Conservation (phyloP, 805 yeast genomes). For the Wickerhamiella cacticola region DNA sequence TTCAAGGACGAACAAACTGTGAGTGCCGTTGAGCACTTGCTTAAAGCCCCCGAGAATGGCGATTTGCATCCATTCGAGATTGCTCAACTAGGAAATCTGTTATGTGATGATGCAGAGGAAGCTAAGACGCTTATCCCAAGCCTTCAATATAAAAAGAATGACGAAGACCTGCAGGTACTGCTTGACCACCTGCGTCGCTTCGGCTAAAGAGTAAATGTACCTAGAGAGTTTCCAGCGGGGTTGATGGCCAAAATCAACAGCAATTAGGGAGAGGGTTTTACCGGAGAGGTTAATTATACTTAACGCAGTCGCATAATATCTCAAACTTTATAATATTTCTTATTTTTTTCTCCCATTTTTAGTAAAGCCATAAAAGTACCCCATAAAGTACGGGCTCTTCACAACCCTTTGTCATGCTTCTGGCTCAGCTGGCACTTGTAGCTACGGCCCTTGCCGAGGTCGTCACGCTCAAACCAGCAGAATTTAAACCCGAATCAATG, state of each 20-base stretch:
- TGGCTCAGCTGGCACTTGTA: background rate
- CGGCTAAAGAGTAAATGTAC: slow-evolving; percentile 14
- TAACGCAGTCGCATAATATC: background rate
- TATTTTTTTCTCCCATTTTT: background rate
- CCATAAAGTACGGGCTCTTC: too few relatives aligned
- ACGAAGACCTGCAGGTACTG: slow-evolving; percentile 74
- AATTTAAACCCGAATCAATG: slow-evolving; percentile 19
- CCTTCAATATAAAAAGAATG: slow-evolving; percentile 65
- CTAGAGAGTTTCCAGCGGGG: background rate
- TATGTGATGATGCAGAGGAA: slow-evolving; percentile 95
- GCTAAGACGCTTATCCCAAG: slow-evolving; percentile 91
- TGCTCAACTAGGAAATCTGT: slow-evolving; percentile 78
- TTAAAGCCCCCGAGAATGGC: slow-evolving; percentile 59
- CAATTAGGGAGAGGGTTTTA: too few relatives aligned
- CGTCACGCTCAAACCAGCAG: slow-evolving; percentile 15
- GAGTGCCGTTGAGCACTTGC: slow-evolving; percentile 79
- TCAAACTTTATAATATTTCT: background rate
- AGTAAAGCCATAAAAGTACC: background rate
- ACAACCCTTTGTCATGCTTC: background rate
- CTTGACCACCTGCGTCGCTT: slow-evolving; percentile 64
- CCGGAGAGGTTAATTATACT: background rate
- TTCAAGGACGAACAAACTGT: slow-evolving; percentile 88
- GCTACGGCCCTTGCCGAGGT: slow-evolving; percentile 3
- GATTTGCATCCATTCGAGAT: slow-evolving; percentile 89
- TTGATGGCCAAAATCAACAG: too few relatives aligned